Base-by-base conservation (phyloP, 176 grass and related monocot genomes). In the Lolium rigidum region DNA sequence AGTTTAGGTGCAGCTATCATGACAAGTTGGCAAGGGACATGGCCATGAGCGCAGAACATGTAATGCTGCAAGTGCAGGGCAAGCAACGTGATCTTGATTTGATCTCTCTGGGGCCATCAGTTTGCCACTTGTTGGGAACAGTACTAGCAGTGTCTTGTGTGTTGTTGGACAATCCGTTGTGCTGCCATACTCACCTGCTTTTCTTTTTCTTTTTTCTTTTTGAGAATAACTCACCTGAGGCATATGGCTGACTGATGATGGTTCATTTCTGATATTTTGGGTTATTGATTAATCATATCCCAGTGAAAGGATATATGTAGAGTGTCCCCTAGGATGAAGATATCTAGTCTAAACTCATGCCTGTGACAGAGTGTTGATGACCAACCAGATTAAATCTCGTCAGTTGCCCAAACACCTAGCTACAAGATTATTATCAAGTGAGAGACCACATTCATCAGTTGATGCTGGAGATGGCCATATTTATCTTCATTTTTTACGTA, bases 331-430 rank as follows among this genome's bases (percentile, higher is more conserved):
- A 9, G 1, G 15, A 66, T 48, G 3, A 10, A 81, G 13, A 57
- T 82, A 47, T 25, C 14, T 13, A 20, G 67, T 64, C 22, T 87
- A 17, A 76, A 2, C 50, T 44, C 5, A 39, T 67, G 35, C 20
- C 68, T 46, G 64, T 76, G 7, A 72, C 77, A 81, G 3, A 61
- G 62, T 55, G 44, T 74, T 43, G 73, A 15, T 55, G 68, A 75
- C 22, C 2, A 4, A 57, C 47, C 10, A 46, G 4, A 66, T 57
- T 55, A 56, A 55, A 28, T 28, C 16, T 66, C 10, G 21, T 16
- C 5, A 28, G 67, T 10, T 14, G 16, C 26, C 56, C 77, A 74
- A 37, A 43, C 51, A 79, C 17, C 37, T 2, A 67, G 5, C 50
- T 28, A 65, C 62, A 77, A 48, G 71, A 55, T 50, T 58, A 56